Evolutionary conservation across 805 yeast genomes (phyloP), one percentile per base, ranked within the genome.

Genomic region (Candida arabinofermentans): DNA sequence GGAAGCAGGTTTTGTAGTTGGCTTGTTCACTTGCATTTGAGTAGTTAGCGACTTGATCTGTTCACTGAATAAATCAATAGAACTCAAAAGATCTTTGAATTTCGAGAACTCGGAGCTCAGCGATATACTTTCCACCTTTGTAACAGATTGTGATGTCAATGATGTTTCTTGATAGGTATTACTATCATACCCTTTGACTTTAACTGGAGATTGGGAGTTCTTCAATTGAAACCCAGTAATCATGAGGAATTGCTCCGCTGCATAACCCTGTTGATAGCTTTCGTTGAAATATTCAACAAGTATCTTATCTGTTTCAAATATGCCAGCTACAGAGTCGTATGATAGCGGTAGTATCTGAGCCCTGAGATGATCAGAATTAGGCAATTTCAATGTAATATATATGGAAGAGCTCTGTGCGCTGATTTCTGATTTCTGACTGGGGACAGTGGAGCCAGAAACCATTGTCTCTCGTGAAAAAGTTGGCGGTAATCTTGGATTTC

Each of bases 301-400:
- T 2, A 71, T 43, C 36, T 65, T 66, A 5, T 65, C 64, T 6
- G 73, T 54, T 3, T 52, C 57, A 9, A 75, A 38, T 3, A 52
- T 54, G 4, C 64, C 61, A 4, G 57, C 55, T 1, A 51, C 38
- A 8, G 73, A 64, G 37, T 68, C 69, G 46, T 55, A 73, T 0
- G 75, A 65, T 1, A 77, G 46, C 1, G 84, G 83, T 9, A 69
- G 61, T 0, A 74, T 39, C 2, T 63, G 57, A 0, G 58, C 24
- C 22, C 51, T 57, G 4, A 75, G 22, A 1, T 22, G 27, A 0
- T 49, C 40, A 1, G 36, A 35, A 1, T 51, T 47, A 5, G 56
- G 43, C 3, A 70, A 32, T 3, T 40, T 42, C 6, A 65, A 18
- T 12, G 47, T 52, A 3, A 69, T 27, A 3, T 51, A 51, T 5